A percentile compares a stretch with the other conserved stretches of the same genome.
phyloP scores from a whole-genome alignment of 441 rosid species.

The Aquilaria agallochum region DNA sequence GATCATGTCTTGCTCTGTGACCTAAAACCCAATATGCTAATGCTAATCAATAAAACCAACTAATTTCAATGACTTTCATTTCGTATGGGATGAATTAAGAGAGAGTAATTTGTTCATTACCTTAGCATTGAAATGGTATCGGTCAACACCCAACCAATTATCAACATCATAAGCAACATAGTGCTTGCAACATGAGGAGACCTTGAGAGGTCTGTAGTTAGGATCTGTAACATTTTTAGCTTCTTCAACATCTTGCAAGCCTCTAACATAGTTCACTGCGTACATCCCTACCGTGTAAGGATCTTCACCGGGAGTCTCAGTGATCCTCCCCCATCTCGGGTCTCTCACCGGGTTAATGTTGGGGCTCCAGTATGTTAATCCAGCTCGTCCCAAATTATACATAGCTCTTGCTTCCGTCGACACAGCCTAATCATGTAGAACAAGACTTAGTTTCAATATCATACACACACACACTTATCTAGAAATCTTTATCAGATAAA shows the following conservation, averaged over 20 bases:
- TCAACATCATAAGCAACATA: slow-evolving; percentile 28
- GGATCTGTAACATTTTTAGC: background rate
- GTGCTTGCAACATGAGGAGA: slow-evolving; percentile 32
- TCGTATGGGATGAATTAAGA: no score
- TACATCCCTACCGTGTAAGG: slow-evolving; percentile 28
- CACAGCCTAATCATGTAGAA: slow-evolving; percentile 15
- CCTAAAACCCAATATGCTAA: slow-evolving; percentile 8
- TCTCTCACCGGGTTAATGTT: slow-evolving; percentile 26
- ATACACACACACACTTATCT: no score
- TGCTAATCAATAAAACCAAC: no score
- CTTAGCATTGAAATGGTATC: slow-evolving; percentile 20
- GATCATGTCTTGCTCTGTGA: slow-evolving; percentile 26
- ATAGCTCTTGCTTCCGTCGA: slow-evolving; percentile 37
- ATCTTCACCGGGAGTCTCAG: slow-evolving; percentile 34
- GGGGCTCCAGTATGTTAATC: slow-evolving; percentile 5
- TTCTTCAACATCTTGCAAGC: slow-evolving; percentile 28
- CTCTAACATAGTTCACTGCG: slow-evolving; percentile 26
- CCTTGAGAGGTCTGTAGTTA: slow-evolving; percentile 27
- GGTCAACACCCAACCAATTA: slow-evolving; percentile 24
- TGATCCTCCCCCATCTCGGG: slow-evolving; percentile 30
- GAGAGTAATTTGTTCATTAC: background rate
- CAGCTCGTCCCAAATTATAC: slow-evolving; percentile 28
- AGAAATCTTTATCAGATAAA: background rate
- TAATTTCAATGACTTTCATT: no score
- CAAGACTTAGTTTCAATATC: no score